phyloP scores from a whole-genome alignment of 169 alveolate species.

The Hepatocystis sp. region DNA sequence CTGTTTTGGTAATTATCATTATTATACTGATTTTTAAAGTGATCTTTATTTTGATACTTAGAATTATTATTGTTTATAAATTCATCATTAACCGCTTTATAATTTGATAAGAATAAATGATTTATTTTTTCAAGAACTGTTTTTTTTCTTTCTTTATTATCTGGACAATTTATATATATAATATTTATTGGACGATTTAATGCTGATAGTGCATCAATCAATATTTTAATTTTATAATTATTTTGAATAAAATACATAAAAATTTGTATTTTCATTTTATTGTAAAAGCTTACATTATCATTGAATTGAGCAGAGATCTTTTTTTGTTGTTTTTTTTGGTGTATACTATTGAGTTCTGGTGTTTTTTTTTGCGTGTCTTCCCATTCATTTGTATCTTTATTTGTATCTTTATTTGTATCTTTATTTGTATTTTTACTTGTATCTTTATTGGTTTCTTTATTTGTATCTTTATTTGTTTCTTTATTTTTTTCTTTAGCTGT shows the following conservation, averaged over 20 bases:
- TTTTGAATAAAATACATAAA: constrained; percentile 73
- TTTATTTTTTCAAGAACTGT: constrained; percentile 26
- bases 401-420: background rate
- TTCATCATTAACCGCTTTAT: constrained; percentile 29
- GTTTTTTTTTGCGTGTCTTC: constrained; percentile 5
- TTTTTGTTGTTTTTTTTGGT: constrained; percentile 15
- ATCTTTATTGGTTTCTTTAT: no score
- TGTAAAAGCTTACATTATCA: constrained; percentile 58
- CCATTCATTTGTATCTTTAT: background rate
- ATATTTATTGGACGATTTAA: constrained; percentile 80
- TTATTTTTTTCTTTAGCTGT: background rate
- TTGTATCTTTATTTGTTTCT: no score
- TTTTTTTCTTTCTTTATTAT: constrained; percentile 30
- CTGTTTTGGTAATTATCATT: constrained; percentile 22
- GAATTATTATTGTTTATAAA: background rate
- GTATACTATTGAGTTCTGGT: background rate
- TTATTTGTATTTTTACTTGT: background rate
- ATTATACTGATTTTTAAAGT: background rate
- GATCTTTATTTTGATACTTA: background rate
- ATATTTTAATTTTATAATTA: constrained; percentile 78
- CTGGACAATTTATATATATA: constrained; percentile 78
- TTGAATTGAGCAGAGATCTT: constrained; percentile 37
- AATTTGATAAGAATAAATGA: constrained; percentile 11
- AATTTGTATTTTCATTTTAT: constrained; percentile 62
- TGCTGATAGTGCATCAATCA: constrained; percentile 81